Conservation (phyloP, 441 rosid species). For the Aleurites moluccanus region DNA sequence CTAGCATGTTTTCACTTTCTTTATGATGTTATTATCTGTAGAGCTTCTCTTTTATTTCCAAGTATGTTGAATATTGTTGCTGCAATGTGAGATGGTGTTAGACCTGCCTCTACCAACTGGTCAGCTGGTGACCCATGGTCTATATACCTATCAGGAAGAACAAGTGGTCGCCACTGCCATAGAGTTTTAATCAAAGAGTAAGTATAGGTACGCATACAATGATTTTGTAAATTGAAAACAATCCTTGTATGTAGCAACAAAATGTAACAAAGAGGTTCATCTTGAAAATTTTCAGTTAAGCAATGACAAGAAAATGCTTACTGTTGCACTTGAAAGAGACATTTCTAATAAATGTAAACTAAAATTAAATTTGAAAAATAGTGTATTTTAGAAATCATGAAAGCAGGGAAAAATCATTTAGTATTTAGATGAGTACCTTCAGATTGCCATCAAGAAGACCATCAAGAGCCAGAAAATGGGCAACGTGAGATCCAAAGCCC, state of each 20-base stretch:
- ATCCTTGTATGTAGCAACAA: too few species aligned
- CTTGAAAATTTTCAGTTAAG: too few species aligned
- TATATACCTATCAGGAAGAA: constrained; percentile 77
- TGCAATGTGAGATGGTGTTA: constrained; percentile 84
- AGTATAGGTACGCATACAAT: not conserved
- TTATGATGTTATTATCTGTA: constrained; percentile 47
- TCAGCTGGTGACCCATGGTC: constrained; percentile 91
- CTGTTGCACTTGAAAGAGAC: not conserved
- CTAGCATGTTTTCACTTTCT: not conserved
- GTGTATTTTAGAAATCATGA: too few species aligned
- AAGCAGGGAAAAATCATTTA: too few species aligned
- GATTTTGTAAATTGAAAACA: not conserved
- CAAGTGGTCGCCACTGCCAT: constrained; percentile 49
- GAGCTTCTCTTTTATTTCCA: constrained; percentile 73
- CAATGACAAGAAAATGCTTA: not conserved
- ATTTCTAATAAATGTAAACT: not conserved
- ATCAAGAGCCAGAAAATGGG: constrained; percentile 82
- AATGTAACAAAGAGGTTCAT: too few species aligned
- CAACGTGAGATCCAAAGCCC: constrained; percentile 94
- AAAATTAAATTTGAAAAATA: too few species aligned
- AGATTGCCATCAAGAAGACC: constrained; percentile 86
- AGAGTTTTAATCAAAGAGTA: not conserved
- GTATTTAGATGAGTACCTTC: constrained; percentile 46
- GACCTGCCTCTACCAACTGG: constrained; percentile 80
- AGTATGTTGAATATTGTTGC: constrained; percentile 78